These are phyloP conservation scores for Leishmania mexicana DNA, from an alignment of 208 protist genomes.

Conservation along the genomic window DNA sequence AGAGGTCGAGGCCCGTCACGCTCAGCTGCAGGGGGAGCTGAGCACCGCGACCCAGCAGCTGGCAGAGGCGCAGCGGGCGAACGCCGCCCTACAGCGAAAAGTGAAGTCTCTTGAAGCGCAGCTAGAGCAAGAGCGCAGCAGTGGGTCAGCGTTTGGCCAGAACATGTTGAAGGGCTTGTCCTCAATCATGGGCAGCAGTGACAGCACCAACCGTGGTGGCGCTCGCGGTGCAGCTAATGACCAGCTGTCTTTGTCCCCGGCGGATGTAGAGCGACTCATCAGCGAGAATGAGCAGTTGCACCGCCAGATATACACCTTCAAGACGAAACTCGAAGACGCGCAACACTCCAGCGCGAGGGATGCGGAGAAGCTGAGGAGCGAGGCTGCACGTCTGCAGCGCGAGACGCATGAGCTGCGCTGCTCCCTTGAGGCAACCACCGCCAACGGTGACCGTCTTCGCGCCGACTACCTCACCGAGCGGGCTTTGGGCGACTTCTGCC, in stretches of 20 bases:
- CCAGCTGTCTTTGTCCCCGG: conserved; percentile 40
- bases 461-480: conserved; percentile 39
- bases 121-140: conserved; percentile 48
- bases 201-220: conserved; percentile 5
- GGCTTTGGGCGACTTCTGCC: conserved; percentile 65
- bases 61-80: conserved; percentile 45
- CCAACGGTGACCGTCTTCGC: conserved; percentile 48
- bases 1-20: conserved; percentile 58
- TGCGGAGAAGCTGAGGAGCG: conserved; percentile 17
- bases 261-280: conserved; percentile 73
- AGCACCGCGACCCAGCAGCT: conserved; percentile 41
- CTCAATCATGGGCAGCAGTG: conserved; percentile 61
- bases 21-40: conserved; percentile 61
- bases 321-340: conserved; percentile 51
- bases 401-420: conserved; percentile 49
- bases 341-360: conserved; percentile 17
- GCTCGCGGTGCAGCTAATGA: neutral
- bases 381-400: conserved; percentile 34
- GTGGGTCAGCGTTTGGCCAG: conserved; percentile 54
- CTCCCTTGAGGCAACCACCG: conserved; percentile 37
- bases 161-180: conserved; percentile 76
- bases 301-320: conserved; percentile 60
- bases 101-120: conserved; percentile 52
- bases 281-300: conserved; percentile 74
- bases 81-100: conserved; percentile 40